These are phyloP conservation scores for Tolypocladium nubicola DNA, from an alignment of 2,329 filamentous ascomycete species.

Conservation along the genomic window DNA sequence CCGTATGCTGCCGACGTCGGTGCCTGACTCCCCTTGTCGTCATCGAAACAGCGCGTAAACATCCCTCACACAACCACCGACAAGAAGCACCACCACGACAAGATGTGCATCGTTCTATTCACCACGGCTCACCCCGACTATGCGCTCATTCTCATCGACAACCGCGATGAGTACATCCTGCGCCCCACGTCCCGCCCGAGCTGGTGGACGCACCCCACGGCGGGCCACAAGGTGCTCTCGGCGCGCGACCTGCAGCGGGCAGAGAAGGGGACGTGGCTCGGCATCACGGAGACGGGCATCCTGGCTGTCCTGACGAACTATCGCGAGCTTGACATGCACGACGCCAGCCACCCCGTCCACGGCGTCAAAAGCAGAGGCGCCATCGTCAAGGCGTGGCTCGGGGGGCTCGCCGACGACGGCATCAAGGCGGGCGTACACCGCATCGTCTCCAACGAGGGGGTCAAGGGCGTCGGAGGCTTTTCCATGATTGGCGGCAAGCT, in stretches of 20 bases:
- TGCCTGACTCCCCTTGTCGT: background rate
- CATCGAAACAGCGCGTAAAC: background rate
- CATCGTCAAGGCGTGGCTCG: conserved; percentile 55
- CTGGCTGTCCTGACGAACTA: conserved; percentile 59
- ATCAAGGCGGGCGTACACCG: conserved; percentile 39
- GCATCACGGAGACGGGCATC: conserved; percentile 47
- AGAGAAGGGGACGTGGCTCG: conserved; percentile 57
- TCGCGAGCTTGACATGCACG: conserved; percentile 40
- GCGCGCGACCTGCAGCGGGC: conserved; percentile 50
- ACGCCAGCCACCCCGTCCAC: conserved; percentile 40
- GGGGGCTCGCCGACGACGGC: conserved; percentile 33
- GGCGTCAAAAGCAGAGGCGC: conserved; percentile 48
- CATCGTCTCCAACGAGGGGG: conserved; percentile 39
- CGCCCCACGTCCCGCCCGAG: conserved; percentile 52
- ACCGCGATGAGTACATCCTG: conserved; percentile 64
- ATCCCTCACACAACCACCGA: background rate
- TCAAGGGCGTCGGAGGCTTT: conserved; percentile 55
- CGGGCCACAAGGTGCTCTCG: conserved; percentile 40
- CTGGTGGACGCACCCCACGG: conserved; percentile 45
- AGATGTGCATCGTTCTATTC: conserved; percentile 69
- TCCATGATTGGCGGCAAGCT: conserved; percentile 56
- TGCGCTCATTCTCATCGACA: conserved; percentile 64
- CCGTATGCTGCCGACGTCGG: background rate
- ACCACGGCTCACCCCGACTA: conserved; percentile 69
- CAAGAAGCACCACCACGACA: background rate